Evolutionary conservation across 345 rosid genomes (phyloP).

Genomic region (Salix exigua): DNA sequence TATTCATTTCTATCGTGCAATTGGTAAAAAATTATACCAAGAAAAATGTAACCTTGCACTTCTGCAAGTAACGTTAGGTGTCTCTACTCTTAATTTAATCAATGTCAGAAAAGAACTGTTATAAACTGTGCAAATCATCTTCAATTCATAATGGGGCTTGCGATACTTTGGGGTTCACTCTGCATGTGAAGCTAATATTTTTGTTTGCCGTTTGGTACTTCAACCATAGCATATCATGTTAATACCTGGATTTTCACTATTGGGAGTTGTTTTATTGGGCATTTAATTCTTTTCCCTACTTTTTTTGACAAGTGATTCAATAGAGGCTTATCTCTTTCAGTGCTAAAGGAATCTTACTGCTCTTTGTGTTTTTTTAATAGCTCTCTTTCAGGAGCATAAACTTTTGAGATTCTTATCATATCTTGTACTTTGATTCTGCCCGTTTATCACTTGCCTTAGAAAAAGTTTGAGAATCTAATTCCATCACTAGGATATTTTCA

Average conservation of each 20-base stretch:
- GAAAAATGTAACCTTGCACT: neutral
- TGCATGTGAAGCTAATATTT: neutral
- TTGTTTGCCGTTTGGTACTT: neutral
- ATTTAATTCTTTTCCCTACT: neutral
- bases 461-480: neutral
- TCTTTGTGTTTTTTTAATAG: neutral
- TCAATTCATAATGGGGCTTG: neutral
- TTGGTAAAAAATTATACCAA: neutral
- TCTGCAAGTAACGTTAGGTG: neutral
- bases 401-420: neutral
- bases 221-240: neutral
- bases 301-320: neutral
- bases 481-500: neutral
- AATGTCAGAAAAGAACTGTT: neutral
- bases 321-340: neutral
- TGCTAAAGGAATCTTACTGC: constrained; percentile 1
- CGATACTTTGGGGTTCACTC: neutral
- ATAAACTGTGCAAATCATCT: neutral
- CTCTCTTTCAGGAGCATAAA: neutral
- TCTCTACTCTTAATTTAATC: neutral
- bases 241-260: neutral
- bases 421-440: neutral
- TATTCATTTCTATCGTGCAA: neutral
- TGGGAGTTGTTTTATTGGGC: neutral
- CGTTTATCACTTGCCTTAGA: neutral